Evolutionary conservation across 192 early-diverging fungal species (phyloP), one percentile per base, ranked within the genome.

Genomic region (Pilobolus umbonatus): DNA sequence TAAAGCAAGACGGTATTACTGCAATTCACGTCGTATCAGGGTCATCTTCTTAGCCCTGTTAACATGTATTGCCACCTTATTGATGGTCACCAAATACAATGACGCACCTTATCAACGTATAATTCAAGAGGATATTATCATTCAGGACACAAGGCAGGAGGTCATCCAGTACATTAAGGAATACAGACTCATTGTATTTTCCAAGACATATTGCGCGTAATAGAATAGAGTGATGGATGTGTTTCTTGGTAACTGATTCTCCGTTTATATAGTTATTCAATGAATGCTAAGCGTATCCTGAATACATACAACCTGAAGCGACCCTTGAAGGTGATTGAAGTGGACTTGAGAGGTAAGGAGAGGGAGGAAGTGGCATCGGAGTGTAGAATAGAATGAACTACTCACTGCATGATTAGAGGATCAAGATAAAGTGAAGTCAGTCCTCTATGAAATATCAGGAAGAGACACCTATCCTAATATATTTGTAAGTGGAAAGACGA

Each of bases 201-300:
- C 52, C 5, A 54, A 54, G 8, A 54, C 52, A 0, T 54, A 54
- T 54, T 54, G 52, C 31, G 34, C 52, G 52, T 54, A 54, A 22
- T 17, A 19, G 1, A 1, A 1, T 31, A 28, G 15, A 9, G n/a
- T 11, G 2, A 17, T 35, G 5, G 19, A 34, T 10, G 17, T 46
- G 22, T 2, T 40, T 40, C 5, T 12, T 46, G 7, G 11, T 8
- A 25, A 25, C 22, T 6, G 26, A 25, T 32, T 24, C 8, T 34
- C 3, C 21, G 17, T 51, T 19, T 21, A 12, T 2, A 34, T 31
- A 54, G 52, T 6, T 54, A 12, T 38, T 54, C 52, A 15, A 19
- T 54, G 31, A 54, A 54, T 38, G 52, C 52, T 14, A 54, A 54
- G 24, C 21, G 9, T 14, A 38, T 54, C 24, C 14, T 54, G 38